Evolutionary conservation across 805 yeast species (phyloP), one percentile per base, ranked within the genome.

Genomic region (Kodamaea kaohsiungensis): DNA sequence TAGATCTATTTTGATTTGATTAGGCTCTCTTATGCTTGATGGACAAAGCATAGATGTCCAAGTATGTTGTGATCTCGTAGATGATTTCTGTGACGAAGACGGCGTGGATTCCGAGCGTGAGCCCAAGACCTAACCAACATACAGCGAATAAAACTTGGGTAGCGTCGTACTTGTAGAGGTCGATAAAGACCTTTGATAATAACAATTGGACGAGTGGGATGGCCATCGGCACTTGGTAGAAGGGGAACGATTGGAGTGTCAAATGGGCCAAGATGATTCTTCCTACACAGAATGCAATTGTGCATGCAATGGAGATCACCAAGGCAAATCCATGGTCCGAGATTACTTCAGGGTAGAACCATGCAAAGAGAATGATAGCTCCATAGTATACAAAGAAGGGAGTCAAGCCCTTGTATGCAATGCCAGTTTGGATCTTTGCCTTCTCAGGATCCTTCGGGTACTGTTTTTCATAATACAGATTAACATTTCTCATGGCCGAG

Each of bases 231-330:
- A 88, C 77, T 49, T 90, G 88, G 59, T 81, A 62, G 66, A 76
- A 71, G 48, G 98, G 98, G 77, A 89, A 91, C 12, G 75, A 71
- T 68, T 89, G 96, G 49, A 80, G 72, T 0, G 97, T 89, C 60
- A 93, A 81, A 68, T 92, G 98, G 1, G 90, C 92, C 53, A 87
- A 77, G 63, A 92, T 92, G 58, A 92, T 90, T 66, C 95, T 83
- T 3, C 98, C 98, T n/a, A 93, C 98, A 2, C 84, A 77, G 64
- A 89, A 87, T 0, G 98, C 97, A 60, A 88, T 72, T 0, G 88
- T 80, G 50, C 87, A 77, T 1, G 96, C 96, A 63, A 89, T 84
- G 27, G 92, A 81, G 47, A 88, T 65, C 18, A 86, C 73, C 59
- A 87, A 78, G 35, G 96, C 88, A 50, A 80, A 69, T 0, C 80